A percentile compares a stretch with the other conserved stretches of the same genome.
Conservation (phyloP, 140 eudicot genomes). For the Flaveria floridana region DNA sequence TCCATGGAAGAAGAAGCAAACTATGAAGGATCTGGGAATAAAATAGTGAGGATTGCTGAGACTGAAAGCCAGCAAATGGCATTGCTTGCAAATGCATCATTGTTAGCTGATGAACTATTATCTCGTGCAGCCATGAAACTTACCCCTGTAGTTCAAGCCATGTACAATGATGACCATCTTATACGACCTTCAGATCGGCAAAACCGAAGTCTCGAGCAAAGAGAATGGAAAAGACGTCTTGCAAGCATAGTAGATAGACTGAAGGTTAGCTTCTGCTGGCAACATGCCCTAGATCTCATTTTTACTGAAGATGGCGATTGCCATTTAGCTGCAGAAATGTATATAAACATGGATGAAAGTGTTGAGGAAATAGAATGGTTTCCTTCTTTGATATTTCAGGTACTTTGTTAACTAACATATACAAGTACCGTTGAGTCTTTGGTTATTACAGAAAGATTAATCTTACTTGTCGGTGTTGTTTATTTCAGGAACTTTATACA, state of each 20-base stretch:
- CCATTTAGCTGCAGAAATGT: constrained; percentile 80
- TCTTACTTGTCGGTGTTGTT: constrained; percentile 9
- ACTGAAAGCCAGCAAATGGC: constrained; percentile 94
- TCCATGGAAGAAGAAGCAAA: constrained; percentile 88
- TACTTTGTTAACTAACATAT: constrained; percentile 23
- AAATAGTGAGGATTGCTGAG: constrained; percentile 87
- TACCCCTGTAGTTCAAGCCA: constrained; percentile 51
- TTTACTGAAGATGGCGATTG: constrained; percentile 94
- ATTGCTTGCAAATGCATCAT: constrained; percentile 90
- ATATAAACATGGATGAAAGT: constrained; percentile 84
- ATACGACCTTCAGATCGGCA: constrained; percentile 71
- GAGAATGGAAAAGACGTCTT: constrained; percentile 96
- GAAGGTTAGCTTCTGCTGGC: constrained; percentile 90
- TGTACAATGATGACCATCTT: constrained; percentile 68
- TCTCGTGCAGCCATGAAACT: constrained; percentile 98
- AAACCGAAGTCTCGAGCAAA: constrained; percentile 78
- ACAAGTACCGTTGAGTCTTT: neutral
- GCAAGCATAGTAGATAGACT: constrained; percentile 78
- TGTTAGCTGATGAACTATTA: constrained; percentile 83
- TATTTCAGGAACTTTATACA: constrained; percentile 75
- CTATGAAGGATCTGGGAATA: constrained; percentile 71
- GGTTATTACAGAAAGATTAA: constrained; percentile 20
- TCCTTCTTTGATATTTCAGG: constrained; percentile 97
- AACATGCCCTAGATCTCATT: constrained; percentile 91
- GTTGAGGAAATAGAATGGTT: constrained; percentile 84